Conservation (phyloP, 2,329 filamentous ascomycete genomes). For the Trichoderma koningii region DNA sequence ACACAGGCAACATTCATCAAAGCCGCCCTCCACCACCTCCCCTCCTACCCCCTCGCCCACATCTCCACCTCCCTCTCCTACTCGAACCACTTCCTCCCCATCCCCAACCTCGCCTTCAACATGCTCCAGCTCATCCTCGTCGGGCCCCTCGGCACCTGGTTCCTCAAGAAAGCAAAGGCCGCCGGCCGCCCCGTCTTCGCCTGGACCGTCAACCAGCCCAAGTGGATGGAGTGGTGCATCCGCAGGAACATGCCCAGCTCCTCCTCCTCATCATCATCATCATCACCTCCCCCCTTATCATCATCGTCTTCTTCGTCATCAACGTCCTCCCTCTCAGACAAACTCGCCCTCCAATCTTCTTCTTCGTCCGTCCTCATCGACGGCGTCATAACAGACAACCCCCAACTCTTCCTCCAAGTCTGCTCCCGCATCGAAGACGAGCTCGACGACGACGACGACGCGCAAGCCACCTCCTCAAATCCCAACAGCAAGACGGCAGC, state of each 20-base stretch:
- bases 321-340: conserved; percentile 1
- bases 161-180: conserved; percentile 60
- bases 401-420: conserved; percentile 65
- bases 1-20: conserved; percentile 66
- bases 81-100: conserved; percentile 67
- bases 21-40: conserved; percentile 62
- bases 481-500: neutral
- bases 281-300: neutral
- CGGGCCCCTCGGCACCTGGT: conserved; percentile 65
- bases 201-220: conserved; percentile 85
- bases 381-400: conserved; percentile 85
- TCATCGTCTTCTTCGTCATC: neutral
- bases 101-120: conserved; percentile 75
- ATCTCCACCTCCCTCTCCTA: conserved; percentile 69
- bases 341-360: neutral
- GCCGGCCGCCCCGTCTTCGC: conserved; percentile 63
- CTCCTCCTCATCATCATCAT: neutral
- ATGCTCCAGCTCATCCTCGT: conserved; percentile 70
- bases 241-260: conserved; percentile 35
- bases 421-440: conserved; percentile 47
- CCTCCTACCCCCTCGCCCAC: conserved; percentile 64
- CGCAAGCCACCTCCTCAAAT: too few species aligned
- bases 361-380: conserved; percentile 53
- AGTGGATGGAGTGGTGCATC: conserved; percentile 81
- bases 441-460: conserved; percentile 33